Percentiles rank a stretch among this genome's conserved stretches.
phyloP scores from a whole-genome alignment of 345 rosid species.

The Eucalyptus polyanthemos region DNA sequence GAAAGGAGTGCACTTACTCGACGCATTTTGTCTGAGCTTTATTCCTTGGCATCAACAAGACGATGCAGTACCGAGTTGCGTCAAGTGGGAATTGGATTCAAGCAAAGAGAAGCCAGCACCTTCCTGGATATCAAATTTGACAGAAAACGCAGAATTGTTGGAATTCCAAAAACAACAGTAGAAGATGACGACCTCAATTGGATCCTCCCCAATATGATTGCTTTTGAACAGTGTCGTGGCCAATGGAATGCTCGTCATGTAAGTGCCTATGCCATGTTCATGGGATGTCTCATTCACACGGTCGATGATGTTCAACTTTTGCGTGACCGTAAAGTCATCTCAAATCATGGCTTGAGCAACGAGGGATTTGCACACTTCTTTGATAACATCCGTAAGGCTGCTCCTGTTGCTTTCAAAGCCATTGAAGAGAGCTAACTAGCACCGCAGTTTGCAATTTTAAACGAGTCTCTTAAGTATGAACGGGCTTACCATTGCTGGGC shows the following conservation, averaged over 20 bases:
- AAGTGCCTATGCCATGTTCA: background rate
- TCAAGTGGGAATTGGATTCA: background rate
- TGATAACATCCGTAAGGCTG: background rate
- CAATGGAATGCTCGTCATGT: background rate
- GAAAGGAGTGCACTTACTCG: no score
- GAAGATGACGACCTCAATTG: no score
- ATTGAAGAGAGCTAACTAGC: no score
- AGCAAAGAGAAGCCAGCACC: background rate
- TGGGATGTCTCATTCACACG: background rate
- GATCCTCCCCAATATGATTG: background rate
- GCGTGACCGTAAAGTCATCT: background rate
- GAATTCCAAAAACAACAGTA: background rate
- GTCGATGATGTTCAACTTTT: background rate
- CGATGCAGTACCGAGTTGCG: no score
- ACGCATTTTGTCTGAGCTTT: no score
- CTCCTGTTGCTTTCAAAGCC: background rate
- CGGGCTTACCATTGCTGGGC: no score
- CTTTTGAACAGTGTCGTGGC: background rate
- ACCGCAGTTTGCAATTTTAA: no score
- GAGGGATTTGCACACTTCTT: background rate
- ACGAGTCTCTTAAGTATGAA: no score
- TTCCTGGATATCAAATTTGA: background rate
- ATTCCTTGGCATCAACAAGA: no score
- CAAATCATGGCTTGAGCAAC: background rate
- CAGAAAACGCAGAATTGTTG: background rate